Percentiles rank a stretch among this genome's conserved stretches.
phyloP scores from a whole-genome alignment of 1,139 yeast species.

The Candida sojae region DNA sequence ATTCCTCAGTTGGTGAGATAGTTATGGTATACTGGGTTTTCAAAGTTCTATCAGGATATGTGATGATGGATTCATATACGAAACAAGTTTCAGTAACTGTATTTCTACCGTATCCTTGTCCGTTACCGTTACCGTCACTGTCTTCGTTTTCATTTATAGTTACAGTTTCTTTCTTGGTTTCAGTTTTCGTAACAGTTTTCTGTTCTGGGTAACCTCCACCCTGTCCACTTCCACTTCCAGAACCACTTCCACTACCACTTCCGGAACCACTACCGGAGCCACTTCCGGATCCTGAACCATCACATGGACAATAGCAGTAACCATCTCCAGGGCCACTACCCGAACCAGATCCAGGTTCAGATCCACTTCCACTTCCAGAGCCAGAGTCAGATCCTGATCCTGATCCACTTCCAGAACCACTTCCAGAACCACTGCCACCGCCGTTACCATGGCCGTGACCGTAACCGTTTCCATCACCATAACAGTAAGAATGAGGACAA shows the following conservation, averaged over 20 bases:
- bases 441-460: conserved; percentile 24
- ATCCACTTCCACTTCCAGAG: neutral
- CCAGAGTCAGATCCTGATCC: neutral
- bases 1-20: neutral
- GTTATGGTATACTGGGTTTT: neutral
- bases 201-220: neutral
- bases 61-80: neutral
- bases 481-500: neutral
- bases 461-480: neutral
- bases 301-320: neutral
- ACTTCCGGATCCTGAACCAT: neutral
- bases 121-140: neutral
- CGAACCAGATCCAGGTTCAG: neutral
- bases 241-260: neutral
- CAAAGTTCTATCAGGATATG: neutral
- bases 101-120: neutral
- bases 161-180: neutral
- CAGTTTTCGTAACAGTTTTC: neutral
- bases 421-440: neutral
- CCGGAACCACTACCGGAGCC: neutral
- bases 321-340: neutral
- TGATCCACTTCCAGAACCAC: too few relatives aligned
- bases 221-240: too few relatives aligned
- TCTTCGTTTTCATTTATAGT: neutral
- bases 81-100: conserved; percentile 2